Evolutionary conservation across 2,329 filamentous ascomycete species (phyloP).

Genomic region (Chaetomiaceae sp.): DNA sequence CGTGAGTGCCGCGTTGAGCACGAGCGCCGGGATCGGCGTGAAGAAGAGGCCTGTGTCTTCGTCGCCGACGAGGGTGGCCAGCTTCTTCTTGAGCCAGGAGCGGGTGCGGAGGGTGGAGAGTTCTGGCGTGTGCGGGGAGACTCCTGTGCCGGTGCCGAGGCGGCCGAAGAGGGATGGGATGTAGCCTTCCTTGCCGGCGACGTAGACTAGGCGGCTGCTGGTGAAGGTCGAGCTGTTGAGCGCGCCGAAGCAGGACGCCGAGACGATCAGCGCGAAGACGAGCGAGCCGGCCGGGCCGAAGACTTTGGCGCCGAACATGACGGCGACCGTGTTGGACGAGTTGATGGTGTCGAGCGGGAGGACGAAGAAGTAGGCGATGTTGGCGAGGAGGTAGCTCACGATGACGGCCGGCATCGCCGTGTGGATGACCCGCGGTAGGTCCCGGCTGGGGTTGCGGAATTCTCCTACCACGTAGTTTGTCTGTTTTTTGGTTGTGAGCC

Average conservation of each 20-base stretch:
- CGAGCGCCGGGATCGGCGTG: conserved; percentile 88
- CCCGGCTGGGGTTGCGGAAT: conserved; percentile 84
- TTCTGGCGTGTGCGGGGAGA: conserved; percentile 33
- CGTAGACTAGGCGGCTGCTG: conserved; percentile 85
- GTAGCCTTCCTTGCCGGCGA: conserved; percentile 91
- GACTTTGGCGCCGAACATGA: conserved; percentile 85
- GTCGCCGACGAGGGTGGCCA: conserved; percentile 66
- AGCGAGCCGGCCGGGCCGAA: conserved; percentile 81
- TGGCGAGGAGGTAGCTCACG: conserved; percentile 81
- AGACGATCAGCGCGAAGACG: conserved; percentile 81
- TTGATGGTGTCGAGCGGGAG: conserved; percentile 77
- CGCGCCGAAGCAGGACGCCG: conserved; percentile 87
- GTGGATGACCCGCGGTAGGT: conserved; percentile 91
- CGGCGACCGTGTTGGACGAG: conserved; percentile 88
- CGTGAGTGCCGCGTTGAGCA: conserved; percentile 73
- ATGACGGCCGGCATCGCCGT: conserved; percentile 96
- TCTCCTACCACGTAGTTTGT: conserved; percentile 98
- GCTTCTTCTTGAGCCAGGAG: conserved; percentile 53
- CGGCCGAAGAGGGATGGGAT: conserved; percentile 78
- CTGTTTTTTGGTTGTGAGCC: conserved; percentile 46
- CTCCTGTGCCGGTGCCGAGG: conserved; percentile 54
- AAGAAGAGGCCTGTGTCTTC: conserved; percentile 77
- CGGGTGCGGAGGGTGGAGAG: conserved; percentile 44
- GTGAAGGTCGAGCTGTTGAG: conserved; percentile 95
- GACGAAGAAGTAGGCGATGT: conserved; percentile 91